Evolutionary conservation across 768 basidiomycete species (phyloP).

Genomic region (Amanita subjunquillea): DNA sequence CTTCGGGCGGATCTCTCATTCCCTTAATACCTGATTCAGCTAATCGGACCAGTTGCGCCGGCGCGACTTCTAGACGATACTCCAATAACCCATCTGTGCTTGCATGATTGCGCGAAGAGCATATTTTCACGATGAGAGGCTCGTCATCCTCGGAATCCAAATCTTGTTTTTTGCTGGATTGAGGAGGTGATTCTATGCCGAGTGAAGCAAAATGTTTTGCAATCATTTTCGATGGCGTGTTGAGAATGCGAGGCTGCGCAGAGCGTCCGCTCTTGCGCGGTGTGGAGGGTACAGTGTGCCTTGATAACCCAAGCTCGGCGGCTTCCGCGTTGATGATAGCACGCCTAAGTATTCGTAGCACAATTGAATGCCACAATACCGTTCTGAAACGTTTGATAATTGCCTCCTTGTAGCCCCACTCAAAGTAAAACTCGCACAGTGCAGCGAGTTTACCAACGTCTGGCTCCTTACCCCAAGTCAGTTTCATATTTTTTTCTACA

Average conservation of each 20-base stretch:
- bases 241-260: conserved; percentile 15
- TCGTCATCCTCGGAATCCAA: conserved; percentile 24
- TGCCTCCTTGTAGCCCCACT: conserved; percentile 81
- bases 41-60: conserved; percentile 51
- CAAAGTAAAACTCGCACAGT: conserved; percentile 81
- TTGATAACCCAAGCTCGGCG: background rate
- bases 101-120: conserved; percentile 52
- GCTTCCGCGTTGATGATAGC: conserved; percentile 41
- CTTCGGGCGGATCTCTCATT: conserved; percentile 34
- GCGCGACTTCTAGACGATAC: conserved; percentile 72
- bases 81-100: conserved; percentile 67
- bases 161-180: conserved; percentile 9
- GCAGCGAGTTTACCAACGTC: conserved; percentile 63
- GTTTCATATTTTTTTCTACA: conserved; percentile 19
- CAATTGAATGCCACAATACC: conserved; percentile 69
- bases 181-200: conserved; percentile 16
- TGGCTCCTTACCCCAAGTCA: conserved; percentile 48
- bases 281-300: conserved; percentile 19
- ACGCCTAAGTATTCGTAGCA: conserved; percentile 63
- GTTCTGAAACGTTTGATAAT: conserved; percentile 81
- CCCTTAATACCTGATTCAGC: conserved; percentile 62
- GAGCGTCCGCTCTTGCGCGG: conserved; percentile 25
- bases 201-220: conserved; percentile 44
- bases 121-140: conserved; percentile 53
- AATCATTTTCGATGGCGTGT: conserved; percentile 48